Conservation (phyloP, 208 protist genomes). For the Crithidia fasciculata region DNA sequence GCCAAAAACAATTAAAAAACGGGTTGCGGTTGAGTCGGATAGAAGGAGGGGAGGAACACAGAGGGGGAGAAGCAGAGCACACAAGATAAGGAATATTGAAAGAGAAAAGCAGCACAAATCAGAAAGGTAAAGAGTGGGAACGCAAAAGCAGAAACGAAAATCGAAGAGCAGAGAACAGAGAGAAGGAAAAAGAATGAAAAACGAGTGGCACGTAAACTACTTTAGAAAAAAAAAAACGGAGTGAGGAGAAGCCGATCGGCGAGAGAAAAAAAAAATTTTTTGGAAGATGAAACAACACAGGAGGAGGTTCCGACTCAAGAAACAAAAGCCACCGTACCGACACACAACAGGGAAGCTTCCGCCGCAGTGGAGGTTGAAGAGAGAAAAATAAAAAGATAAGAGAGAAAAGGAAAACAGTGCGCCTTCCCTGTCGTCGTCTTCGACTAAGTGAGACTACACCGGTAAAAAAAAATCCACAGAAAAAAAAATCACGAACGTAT, state of each 20-base stretch:
- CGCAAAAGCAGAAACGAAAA: background rate
- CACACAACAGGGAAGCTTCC: background rate
- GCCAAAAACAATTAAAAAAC: too few relatives aligned
- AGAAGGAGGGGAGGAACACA: too few relatives aligned
- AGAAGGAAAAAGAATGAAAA: conserved; percentile 1
- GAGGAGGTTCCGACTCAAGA: too few relatives aligned
- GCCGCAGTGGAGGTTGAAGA: background rate
- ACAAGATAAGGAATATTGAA: background rate
- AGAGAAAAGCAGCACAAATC: background rate
- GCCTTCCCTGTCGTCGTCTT: conserved; percentile 9
- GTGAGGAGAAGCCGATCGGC: background rate
- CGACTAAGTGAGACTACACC: background rate
- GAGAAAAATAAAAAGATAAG: conserved; percentile 2
- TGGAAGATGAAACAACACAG: too few relatives aligned
- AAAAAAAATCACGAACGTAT: background rate
- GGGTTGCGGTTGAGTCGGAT: too few relatives aligned
- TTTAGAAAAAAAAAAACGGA: background rate
- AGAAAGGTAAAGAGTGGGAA: background rate
- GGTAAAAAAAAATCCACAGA: background rate
- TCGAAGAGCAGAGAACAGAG: background rate
- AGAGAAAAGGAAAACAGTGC: background rate
- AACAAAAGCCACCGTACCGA: background rate
- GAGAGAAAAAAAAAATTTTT: background rate
- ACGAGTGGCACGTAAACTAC: background rate
- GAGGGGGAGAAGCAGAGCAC: too few relatives aligned